Evolutionary conservation across 2,329 filamentous ascomycete genomes (phyloP), one percentile per base, ranked within the genome.

Genomic region (Didymellaceae sp.): DNA sequence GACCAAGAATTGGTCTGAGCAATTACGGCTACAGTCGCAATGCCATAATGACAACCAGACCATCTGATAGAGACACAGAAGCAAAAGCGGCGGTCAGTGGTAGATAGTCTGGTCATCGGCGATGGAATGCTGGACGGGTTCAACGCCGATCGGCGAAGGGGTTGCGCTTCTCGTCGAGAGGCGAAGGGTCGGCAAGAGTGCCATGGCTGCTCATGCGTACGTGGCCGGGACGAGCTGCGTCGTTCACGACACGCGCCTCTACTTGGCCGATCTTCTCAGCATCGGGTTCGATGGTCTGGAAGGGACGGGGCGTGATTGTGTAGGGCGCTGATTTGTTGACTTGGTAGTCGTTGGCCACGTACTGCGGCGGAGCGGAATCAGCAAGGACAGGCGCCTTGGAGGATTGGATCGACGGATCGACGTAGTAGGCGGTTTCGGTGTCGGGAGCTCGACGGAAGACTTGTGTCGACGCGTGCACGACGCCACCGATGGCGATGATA

Each of bases 401-500:
- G 8, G 60, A 45, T 39, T 66, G 60, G 20, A 55, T 54, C 42
- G 59, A 52, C 8, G 68, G 65, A 37, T 75, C 65, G 43, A 68
- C 55, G 30, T 64, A 59, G 54, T 75, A 75, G 24, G 66, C 59
- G 28, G 67, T 68, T 16, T 85, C 85, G 24, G 85, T 84, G 63
- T 88, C 86, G 8, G 76, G 83, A 56, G 84, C 85, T 44, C 86
- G 85, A 1, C 81, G 80, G 21, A 77, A 76, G 75, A 89, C 84
- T 46, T 86, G 80, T 25, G 80, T 78, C 49, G 86, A 72, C 21
- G 87, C 86, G 52, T 90, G 84, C 38, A 84, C 73, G 46, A 93
- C 73, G 39, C 90, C 94, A 38, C 89, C 80, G 26, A 97, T 78
- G 4, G 90, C 83, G 51, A 96, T 82, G 54, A 94, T 73, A 44